A percentile compares a stretch with the other conserved stretches of the same genome.
Evolutionary conservation across 805 yeast species (phyloP).

Genomic region (Candida xyloterini): DNA sequence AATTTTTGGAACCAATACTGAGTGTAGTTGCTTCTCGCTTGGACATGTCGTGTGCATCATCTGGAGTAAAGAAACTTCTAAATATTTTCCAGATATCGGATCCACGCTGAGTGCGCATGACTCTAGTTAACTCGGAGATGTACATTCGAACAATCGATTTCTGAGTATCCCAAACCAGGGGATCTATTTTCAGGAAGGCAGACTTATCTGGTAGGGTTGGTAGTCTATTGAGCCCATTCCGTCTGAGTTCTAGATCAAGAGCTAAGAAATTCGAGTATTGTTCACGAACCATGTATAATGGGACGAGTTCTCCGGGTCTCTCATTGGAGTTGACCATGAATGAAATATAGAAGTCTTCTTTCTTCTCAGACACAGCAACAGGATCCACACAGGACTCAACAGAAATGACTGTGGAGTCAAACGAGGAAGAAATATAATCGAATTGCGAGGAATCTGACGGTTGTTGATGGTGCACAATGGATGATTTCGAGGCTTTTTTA

Average conservation of each 20-base stretch:
- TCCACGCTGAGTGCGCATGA: constrained; percentile 21
- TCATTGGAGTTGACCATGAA: constrained; percentile 63
- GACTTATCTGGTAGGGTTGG: constrained; percentile 29
- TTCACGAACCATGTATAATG: constrained; percentile 66
- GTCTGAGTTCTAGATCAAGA: constrained; percentile 61
- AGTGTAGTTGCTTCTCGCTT: constrained; percentile 25
- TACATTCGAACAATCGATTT: constrained; percentile 32
- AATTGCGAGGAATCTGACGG: constrained; percentile 23
- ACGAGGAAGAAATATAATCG: constrained; percentile 29
- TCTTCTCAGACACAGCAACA: constrained; percentile 32
- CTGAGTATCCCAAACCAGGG: constrained; percentile 33
- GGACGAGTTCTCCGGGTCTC: constrained; percentile 50
- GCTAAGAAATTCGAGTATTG: constrained; percentile 54
- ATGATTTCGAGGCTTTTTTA: constrained; percentile 3
- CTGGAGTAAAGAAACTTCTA: constrained; percentile 29
- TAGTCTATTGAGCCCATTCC: constrained; percentile 27
- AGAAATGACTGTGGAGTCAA: constrained; percentile 30
- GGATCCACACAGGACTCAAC: constrained; percentile 33
- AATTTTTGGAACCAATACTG: constrained; percentile 24
- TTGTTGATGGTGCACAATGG: constrained; percentile 13
- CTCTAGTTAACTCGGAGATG: constrained; percentile 27
- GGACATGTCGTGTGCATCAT: constrained; percentile 25
- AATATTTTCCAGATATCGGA: constrained; percentile 25
- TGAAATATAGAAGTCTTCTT: constrained; percentile 58
- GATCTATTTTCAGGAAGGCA: constrained; percentile 28